A percentile compares a stretch with the other conserved stretches of the same genome.
phyloP scores from a whole-genome alignment of 495 filamentous ascomycete genomes.

The Penicillium longicatenatum region DNA sequence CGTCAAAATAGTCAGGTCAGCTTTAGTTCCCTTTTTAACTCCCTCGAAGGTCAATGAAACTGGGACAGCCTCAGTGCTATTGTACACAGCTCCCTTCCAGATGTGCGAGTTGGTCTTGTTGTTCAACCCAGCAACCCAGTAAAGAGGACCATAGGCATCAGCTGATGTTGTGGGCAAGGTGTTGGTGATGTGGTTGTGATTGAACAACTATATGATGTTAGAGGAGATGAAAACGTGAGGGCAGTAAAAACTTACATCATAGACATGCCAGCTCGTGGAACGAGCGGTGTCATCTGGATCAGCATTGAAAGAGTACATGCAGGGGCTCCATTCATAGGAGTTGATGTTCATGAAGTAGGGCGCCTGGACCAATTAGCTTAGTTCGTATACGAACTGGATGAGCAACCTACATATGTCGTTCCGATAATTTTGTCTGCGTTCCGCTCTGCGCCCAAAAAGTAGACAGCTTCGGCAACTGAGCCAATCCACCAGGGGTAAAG shows the following conservation, averaged over 20 bases:
- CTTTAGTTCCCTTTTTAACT: slow-evolving; percentile 43
- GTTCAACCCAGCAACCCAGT: slow-evolving; percentile 42
- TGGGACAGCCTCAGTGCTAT: slow-evolving; percentile 52
- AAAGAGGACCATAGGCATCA: slow-evolving; percentile 43
- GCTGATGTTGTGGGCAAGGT: slow-evolving; percentile 45
- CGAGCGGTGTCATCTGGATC: slow-evolving; percentile 41
- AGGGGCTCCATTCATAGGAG: slow-evolving; percentile 48
- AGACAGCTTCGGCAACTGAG: slow-evolving; percentile 65
- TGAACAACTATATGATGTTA: slow-evolving; percentile 38
- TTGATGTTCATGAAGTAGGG: slow-evolving; percentile 52
- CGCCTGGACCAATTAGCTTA: slow-evolving; percentile 33
- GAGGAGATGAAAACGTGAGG: background rate
- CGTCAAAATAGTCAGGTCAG: slow-evolving; percentile 59
- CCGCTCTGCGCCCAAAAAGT: slow-evolving; percentile 64
- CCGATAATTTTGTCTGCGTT: slow-evolving; percentile 57
- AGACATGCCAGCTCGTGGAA: slow-evolving; percentile 46
- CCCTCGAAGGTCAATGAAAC: slow-evolving; percentile 59
- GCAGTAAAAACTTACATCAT: slow-evolving; percentile 25
- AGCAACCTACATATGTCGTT: slow-evolving; percentile 41
- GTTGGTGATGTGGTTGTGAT: slow-evolving; percentile 40
- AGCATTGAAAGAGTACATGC: slow-evolving; percentile 48
- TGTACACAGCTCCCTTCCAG: slow-evolving; percentile 70
- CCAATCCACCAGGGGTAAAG: slow-evolving; percentile 55
- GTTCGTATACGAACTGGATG: slow-evolving; percentile 6
- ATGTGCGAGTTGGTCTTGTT: slow-evolving; percentile 39